Base-by-base conservation (phyloP, 2,329 filamentous ascomycete genomes). In the Nakataea oryzae region DNA sequence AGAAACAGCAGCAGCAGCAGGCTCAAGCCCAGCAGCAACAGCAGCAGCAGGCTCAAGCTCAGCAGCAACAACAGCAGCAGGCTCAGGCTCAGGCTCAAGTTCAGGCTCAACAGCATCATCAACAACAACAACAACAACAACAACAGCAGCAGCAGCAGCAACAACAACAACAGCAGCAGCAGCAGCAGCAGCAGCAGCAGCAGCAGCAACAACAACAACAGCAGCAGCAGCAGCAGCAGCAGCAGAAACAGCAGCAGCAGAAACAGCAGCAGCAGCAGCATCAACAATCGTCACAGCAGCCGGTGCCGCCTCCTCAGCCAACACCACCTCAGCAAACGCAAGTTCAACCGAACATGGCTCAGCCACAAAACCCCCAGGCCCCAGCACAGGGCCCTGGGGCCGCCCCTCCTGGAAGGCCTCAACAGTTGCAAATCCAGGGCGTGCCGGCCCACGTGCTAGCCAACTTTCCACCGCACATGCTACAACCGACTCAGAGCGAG, bases 21-120 rank as follows among this genome's bases (percentile, higher is more conserved):
- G 65, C 65, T 26, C 68, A 67, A 28, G 11, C 50, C 47, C 60
- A 64, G 32, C 67, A 66, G 32, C 67, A 69, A 58, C 61, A 65
- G 57, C 66, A 67, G 60, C 62, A 62, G 24, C 66, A 66, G 41
- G n/a, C n/a, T n/a, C n/a, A n/a, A n/a, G n/a, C n/a, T n/a, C 63
- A 66, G 58, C 64, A 58, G 41, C 61, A 70, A 34, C 65, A 66
- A 56, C 66, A 66, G 54, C 66, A 67, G 54, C 66, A 56, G 29
- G 7, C 28, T 29, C 66, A 56, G 29, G 7, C 28, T 29, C 66
- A 66, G 41, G n/a, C n/a, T n/a, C n/a, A n/a, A n/a, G n/a, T n/a
- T n/a, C 63, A 66, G 58, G 64, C 57, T 32, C 61, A 70, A 34
- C 65, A 66, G 57, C 59, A 61, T n/a, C 54, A 57, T 17, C 61